These are phyloP conservation scores for Aspergillus panamensis DNA, from an alignment of 495 filamentous ascomycete species.

Conservation along the genomic window DNA sequence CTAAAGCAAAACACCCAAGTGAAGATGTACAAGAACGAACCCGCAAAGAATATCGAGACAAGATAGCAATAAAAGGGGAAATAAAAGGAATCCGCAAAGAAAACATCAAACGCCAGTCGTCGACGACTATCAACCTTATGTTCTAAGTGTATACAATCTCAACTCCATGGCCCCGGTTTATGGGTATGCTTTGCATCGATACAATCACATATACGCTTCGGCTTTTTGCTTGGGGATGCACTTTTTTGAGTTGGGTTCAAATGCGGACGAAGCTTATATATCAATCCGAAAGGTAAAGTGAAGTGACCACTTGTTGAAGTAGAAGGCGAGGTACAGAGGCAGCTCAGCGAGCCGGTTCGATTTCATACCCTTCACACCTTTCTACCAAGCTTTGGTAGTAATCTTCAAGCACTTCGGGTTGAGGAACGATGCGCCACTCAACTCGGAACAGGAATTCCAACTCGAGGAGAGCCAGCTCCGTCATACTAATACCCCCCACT, in stretches of 20 bases:
- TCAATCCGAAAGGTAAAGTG: no score
- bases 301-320: no score
- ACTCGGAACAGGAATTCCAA: conserved; percentile 88
- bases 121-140: conserved; percentile 1
- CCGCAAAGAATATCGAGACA: conserved; percentile 6
- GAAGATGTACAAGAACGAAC: conserved; percentile 7
- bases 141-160: conserved; percentile 18
- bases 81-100: conserved; percentile 8
- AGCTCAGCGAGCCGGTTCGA: conserved; percentile 33
- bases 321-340: no score
- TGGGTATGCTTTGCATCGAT: conserved; percentile 17
- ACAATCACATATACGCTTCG: conserved; percentile 9
- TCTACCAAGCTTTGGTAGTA: conserved; percentile 88
- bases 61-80: conserved; percentile 7
- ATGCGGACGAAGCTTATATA: background rate
- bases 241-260: background rate
- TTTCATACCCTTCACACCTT: conserved; percentile 57
- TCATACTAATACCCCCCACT: conserved; percentile 85
- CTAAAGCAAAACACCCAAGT: conserved; percentile 5
- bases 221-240: background rate
- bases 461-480: conserved; percentile 88
- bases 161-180: conserved; percentile 16
- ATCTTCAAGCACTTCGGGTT: conserved; percentile 85
- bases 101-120: background rate
- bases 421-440: conserved; percentile 94